Percentiles rank a stretch among this genome's conserved stretches.
These are phyloP conservation scores for Entelexis paramagnoliae DNA, from an alignment of 1,139 yeast species.

Conservation along the genomic window DNA sequence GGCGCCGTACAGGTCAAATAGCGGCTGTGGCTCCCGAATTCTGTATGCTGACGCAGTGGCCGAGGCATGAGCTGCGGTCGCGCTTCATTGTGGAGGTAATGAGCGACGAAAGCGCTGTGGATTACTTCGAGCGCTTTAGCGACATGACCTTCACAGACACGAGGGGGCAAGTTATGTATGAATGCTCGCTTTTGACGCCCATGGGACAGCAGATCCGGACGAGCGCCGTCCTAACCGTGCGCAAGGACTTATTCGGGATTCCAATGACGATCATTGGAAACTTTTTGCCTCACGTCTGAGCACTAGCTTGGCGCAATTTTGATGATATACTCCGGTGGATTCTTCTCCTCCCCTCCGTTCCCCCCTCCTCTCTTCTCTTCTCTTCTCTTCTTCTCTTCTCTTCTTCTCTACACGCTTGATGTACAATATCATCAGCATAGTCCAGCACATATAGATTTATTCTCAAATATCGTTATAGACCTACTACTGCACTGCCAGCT, in stretches of 20 bases:
- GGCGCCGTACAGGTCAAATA: slow-evolving; percentile 93
- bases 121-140: slow-evolving; percentile 76
- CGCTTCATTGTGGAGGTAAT: slow-evolving; percentile 80
- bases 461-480: not conserved
- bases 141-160: slow-evolving; percentile 87
- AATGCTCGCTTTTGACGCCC: slow-evolving; percentile 63
- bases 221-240: slow-evolving; percentile 81
- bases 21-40: slow-evolving; percentile 92
- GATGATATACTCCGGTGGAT: not conserved
- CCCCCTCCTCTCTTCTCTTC: not conserved
- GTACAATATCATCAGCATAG: too few species aligned
- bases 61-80: slow-evolving; percentile 50
- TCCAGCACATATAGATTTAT: not conserved
- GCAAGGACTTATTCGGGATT: slow-evolving; percentile 79
- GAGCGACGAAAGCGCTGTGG: slow-evolving; percentile 78
- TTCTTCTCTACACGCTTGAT: not conserved
- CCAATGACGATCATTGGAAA: slow-evolving; percentile 96
- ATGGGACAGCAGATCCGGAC: slow-evolving; percentile 44
- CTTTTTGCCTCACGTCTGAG: slow-evolving; percentile 48
- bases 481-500: not conserved
- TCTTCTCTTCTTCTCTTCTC: not conserved
- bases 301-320: not conserved
- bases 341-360: too few species aligned
- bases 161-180: slow-evolving; percentile 71
- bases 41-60: slow-evolving; percentile 84